Percentiles rank a stretch among this genome's conserved stretches.
These are phyloP conservation scores for Amaranthus hypochondriacus DNA, from an alignment of 148 eudicot genomes.

Conservation along the genomic window DNA sequence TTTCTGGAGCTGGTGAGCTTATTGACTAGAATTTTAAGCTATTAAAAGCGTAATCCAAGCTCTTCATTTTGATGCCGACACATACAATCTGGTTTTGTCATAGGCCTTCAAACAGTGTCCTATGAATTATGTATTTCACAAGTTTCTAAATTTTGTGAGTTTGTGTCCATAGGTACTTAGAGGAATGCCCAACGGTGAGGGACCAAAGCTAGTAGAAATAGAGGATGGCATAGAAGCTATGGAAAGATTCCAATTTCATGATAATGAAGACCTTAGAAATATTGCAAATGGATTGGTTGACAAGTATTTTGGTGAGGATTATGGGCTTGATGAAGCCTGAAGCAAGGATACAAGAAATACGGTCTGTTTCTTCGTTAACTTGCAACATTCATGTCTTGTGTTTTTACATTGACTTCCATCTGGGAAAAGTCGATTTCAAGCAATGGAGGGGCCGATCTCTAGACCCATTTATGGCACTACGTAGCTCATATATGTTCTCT, in stretches of 20 bases:
- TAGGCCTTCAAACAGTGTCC: neutral
- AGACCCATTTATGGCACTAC: too few species aligned
- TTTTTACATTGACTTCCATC: neutral
- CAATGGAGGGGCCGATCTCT: too few species aligned
- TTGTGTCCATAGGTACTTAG: constrained; percentile 57
- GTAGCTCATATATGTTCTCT: too few species aligned
- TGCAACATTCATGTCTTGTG: neutral
- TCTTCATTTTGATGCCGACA: neutral
- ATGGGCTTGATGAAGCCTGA: constrained; percentile 60
- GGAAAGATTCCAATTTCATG: constrained; percentile 94
- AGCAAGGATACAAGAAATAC: neutral
- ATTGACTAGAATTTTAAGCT: neutral
- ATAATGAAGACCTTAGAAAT: constrained; percentile 78
- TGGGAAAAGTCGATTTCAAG: too few species aligned
- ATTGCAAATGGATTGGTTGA: constrained; percentile 91
- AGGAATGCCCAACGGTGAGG: constrained; percentile 90
- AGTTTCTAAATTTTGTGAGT: neutral
- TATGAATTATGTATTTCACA: neutral
- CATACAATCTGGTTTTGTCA: neutral
- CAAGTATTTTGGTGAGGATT: constrained; percentile 87
- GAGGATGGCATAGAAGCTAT: constrained; percentile 97
- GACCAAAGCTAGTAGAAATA: constrained; percentile 86
- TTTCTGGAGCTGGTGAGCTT: constrained; percentile 82
- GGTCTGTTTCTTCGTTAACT: neutral
- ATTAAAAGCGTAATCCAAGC: neutral